Percentiles rank a stretch among this genome's conserved stretches.
These are phyloP conservation scores for Colletotrichum camelliae DNA, from an alignment of 2,329 filamentous ascomycete species.

Conservation along the genomic window DNA sequence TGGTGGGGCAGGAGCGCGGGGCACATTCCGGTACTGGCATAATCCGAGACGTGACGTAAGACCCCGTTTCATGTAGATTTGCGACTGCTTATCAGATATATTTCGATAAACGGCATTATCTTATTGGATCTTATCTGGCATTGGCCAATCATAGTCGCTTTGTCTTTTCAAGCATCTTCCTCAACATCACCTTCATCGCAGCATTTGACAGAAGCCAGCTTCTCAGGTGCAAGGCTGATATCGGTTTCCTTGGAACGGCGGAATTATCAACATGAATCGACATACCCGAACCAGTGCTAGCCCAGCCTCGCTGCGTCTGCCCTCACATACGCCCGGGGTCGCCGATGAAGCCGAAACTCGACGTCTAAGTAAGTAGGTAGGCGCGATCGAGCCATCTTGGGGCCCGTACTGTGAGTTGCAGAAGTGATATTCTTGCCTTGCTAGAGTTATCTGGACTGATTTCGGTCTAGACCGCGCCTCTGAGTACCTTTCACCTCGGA, in stretches of 20 bases:
- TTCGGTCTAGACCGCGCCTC: not conserved
- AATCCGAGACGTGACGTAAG: constrained; percentile 1
- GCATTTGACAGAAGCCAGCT: not conserved
- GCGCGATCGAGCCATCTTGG: not conserved
- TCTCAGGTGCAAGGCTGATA: not conserved
- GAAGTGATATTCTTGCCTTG: not conserved
- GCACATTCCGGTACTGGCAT: constrained; percentile 8
- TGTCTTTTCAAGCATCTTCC: too few relatives aligned
- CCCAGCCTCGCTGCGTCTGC: not conserved
- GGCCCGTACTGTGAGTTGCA: not conserved
- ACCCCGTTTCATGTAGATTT: not conserved
- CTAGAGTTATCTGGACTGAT: not conserved
- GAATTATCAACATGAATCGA: not conserved
- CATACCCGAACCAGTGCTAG: not conserved
- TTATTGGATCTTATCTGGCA: not conserved
- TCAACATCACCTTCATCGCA: not conserved
- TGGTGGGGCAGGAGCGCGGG: constrained; percentile 16
- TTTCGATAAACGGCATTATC: not conserved
- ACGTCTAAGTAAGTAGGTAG: not conserved
- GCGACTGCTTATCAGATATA: not conserved
- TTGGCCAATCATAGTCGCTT: not conserved
- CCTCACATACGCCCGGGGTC: not conserved
- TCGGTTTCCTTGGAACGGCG: not conserved
- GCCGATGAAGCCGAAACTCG: not conserved
- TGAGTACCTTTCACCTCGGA: not conserved